These are phyloP conservation scores for Ophiocordyceps australis DNA, from an alignment of 2,329 filamentous ascomycete genomes.

Conservation along the genomic window DNA sequence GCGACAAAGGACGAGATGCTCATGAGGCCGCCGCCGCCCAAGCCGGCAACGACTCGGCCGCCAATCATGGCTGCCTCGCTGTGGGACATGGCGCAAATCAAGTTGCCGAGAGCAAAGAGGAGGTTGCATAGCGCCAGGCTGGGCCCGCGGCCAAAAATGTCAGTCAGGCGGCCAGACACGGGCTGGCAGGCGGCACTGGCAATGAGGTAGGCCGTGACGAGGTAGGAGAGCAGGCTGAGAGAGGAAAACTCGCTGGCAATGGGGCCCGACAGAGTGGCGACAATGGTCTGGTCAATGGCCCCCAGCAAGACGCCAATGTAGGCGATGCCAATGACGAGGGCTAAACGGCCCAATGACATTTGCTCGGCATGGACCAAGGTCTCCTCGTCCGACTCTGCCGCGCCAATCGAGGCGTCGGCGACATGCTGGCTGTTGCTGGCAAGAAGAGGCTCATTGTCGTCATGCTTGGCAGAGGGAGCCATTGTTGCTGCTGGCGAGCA, in stretches of 20 bases:
- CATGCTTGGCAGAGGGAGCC: too few species aligned
- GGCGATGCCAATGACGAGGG: constrained; percentile 33
- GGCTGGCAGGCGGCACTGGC: constrained; percentile 78
- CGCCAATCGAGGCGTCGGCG: too few species aligned
- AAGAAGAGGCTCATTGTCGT: too few species aligned
- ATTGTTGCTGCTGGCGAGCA: too few species aligned
- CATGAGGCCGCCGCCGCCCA: constrained; percentile 66
- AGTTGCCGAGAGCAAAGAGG: constrained; percentile 62
- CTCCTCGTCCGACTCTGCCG: too few species aligned
- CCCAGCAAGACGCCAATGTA: constrained; percentile 46
- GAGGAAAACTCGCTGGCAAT: constrained; percentile 74
- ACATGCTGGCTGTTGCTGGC: too few species aligned
- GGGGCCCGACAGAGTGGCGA: constrained; percentile 68
- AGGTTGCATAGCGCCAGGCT: constrained; percentile 66
- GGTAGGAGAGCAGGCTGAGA: constrained; percentile 68
- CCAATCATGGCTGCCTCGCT: constrained; percentile 52
- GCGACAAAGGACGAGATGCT: constrained; percentile 53
- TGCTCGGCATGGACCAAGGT: constrained; percentile 27
- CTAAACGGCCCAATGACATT: constrained; percentile 26
- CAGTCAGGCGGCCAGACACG: constrained; percentile 68
- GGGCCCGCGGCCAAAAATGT: constrained; percentile 68
- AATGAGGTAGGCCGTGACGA: constrained; percentile 75
- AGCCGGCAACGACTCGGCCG: constrained; percentile 63
- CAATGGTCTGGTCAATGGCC: constrained; percentile 59
- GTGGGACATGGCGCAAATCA: constrained; percentile 62